Evolutionary conservation across 1,284 basidiomycete genomes (phyloP).

Genomic region (Testicularia cyperi): DNA sequence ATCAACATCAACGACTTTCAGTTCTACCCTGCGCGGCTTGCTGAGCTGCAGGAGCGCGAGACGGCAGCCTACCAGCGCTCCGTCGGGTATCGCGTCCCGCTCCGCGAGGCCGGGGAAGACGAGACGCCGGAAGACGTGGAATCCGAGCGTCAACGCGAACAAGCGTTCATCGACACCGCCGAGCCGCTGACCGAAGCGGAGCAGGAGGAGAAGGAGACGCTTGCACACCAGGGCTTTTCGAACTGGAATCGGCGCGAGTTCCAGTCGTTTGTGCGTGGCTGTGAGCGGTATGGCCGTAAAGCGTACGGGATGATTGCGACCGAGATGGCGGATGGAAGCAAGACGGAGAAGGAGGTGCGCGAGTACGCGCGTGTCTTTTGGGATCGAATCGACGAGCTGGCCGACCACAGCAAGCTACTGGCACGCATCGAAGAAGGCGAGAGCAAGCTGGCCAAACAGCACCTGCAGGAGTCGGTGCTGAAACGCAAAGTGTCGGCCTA

Average conservation of each 20-base stretch:
- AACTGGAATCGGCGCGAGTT: conserved; percentile 77
- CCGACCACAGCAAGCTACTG: conserved; percentile 45
- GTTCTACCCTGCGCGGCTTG: conserved; percentile 84
- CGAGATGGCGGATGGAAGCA: conserved; percentile 70
- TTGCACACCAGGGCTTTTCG: conserved; percentile 46
- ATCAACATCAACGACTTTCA: conserved; percentile 92
- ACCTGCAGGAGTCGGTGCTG: conserved; percentile 45
- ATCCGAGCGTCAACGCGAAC: conserved; percentile 68
- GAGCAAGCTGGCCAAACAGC: conserved; percentile 48
- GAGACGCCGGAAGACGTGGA: conserved; percentile 43
- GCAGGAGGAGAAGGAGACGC: conserved; percentile 72
- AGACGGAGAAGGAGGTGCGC: conserved; percentile 77
- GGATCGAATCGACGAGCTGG: conserved; percentile 82
- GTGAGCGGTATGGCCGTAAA: conserved; percentile 84
- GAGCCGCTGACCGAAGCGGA: conserved; percentile 67
- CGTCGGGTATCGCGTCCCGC: conserved; percentile 74
- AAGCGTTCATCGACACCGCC: conserved; percentile 73
- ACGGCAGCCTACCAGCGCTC: conserved; percentile 63
- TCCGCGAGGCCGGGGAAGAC: conserved; percentile 69
- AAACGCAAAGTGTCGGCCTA: conserved; percentile 40
- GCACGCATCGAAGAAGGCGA: conserved; percentile 58
- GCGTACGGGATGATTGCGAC: conserved; percentile 75
- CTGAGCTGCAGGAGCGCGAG: conserved; percentile 84
- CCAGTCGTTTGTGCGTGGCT: conserved; percentile 81
- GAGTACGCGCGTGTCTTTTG: conserved; percentile 84